A percentile compares a stretch with the other conserved stretches of the same genome.
phyloP scores from a whole-genome alignment of 1,284 basidiomycete species.

The Sanguinoderma infundibulare region DNA sequence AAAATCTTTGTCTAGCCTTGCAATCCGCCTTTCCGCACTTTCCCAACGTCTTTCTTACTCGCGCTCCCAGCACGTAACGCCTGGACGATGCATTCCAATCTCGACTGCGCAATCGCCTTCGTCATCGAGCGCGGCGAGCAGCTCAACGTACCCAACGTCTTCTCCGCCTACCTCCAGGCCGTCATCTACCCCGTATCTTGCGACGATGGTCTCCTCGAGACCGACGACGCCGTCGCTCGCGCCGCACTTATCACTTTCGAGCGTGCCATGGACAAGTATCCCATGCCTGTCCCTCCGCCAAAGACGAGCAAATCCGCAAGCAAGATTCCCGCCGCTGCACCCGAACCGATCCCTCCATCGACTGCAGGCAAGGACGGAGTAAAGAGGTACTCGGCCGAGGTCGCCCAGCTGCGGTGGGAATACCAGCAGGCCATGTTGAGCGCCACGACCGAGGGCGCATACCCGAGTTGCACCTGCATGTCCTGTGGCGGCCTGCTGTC shows the following conservation, averaged over 20 bases:
- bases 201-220: constrained; percentile 2
- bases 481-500: constrained; percentile 17
- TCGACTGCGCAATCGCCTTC: constrained; percentile 22
- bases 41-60: not conserved
- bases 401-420: constrained; percentile 22
- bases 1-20: not conserved
- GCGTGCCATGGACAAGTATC: constrained; percentile 28
- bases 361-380: not conserved
- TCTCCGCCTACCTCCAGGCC: constrained; percentile 22
- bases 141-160: constrained; percentile 24
- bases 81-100: constrained; percentile 15
- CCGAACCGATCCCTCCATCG: not conserved
- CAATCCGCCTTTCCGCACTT: not conserved
- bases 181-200: constrained; percentile 2
- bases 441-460: constrained; percentile 2
- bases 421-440: constrained; percentile 20
- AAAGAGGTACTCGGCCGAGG: constrained; percentile 19
- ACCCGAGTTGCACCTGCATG: constrained; percentile 13
- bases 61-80: not conserved
- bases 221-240: constrained; percentile 13
- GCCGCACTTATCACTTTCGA: constrained; percentile 20
- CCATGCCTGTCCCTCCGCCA: constrained; percentile 5
- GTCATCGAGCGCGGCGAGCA: constrained; percentile 21
- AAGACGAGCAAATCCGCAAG: not conserved
- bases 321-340: not conserved